A percentile compares a stretch with the other conserved stretches of the same genome.
Conservation (phyloP, 768 basidiomycete genomes). For the Amanita phalloides region DNA sequence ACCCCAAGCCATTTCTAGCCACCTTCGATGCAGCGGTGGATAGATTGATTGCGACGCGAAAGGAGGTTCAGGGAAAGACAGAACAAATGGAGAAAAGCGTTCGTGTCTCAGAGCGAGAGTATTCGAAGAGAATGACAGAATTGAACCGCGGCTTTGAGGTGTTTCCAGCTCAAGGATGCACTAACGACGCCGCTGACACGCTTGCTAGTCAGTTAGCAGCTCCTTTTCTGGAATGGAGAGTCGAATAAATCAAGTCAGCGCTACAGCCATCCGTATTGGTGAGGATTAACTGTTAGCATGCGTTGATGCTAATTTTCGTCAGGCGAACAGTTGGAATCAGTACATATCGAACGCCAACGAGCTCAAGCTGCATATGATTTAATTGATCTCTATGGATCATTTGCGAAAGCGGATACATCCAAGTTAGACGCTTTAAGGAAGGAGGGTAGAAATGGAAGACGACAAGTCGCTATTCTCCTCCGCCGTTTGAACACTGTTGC, state of each 20-base stretch:
- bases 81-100: constrained; percentile 92
- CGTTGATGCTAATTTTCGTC: constrained; percentile 5
- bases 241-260: constrained; percentile 86
- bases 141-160: constrained; percentile 93
- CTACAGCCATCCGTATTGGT: constrained; percentile 93
- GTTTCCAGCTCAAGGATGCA: constrained; percentile 13
- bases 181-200: neutral
- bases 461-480: constrained; percentile 79
- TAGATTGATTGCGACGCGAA: constrained; percentile 74
- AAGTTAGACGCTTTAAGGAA: constrained; percentile 70
- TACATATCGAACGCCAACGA: constrained; percentile 84
- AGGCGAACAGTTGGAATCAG: constrained; percentile 95
- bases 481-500: constrained; percentile 80
- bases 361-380: constrained; percentile 93
- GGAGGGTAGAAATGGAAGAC: constrained; percentile 82
- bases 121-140: constrained; percentile 89
- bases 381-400: constrained; percentile 89
- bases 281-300: constrained; percentile 10
- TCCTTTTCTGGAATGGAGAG: constrained; percentile 87
- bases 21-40: constrained; percentile 92
- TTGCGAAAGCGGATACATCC: constrained; percentile 71
- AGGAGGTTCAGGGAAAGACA: constrained; percentile 83
- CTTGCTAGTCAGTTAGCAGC: constrained; percentile 65
- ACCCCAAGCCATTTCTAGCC: constrained; percentile 85
- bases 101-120: constrained; percentile 80